Evolutionary conservation across 805 yeast genomes (phyloP), one percentile per base, ranked within the genome.

Genomic region (Naumovozyma baii): DNA sequence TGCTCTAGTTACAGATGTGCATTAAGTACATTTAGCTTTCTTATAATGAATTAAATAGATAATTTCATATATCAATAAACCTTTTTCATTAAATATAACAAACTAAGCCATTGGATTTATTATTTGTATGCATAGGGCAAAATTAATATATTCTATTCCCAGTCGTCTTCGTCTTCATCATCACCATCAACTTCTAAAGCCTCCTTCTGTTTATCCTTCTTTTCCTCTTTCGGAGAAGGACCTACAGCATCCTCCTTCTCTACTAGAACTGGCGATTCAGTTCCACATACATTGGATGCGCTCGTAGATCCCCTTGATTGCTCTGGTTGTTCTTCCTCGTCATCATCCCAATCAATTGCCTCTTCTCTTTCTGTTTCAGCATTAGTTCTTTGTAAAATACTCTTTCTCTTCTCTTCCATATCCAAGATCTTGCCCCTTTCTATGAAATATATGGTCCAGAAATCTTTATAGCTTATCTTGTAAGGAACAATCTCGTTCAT

Each of bases 371-470:
- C 31, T 12, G 5, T 68, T 19, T 40, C 42, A 4, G 36, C 31
- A 20, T 49, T 48, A 37, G 64, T 64, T 41, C 61, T 64, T 26
- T 70, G 64, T 34, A 84, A 64, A 40, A 83, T 65, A 47, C 72
- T 70, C 60, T 79, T 80, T 54, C 95, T 70, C 55, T 76, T 70
- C 51, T 66, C 64, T 51, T 86, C 94, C 49, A 73, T 78, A 34
- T 70, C 69, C 32, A 73, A 67, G 16, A 85, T 73, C 48, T 69
- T 68, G 10, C 62, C 57, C 41, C 71, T 73, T 51, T 72, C 65
- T 39, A 63, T 67, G 60, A 76, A 81, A 61, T 84, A 87, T 26
- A 78, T 69, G 34, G 66, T 63, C 96, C 96, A 88, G 59, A 88
- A 88, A 35, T 66, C 66, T 18, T 70, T 64, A 50, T 78, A 81